These are phyloP conservation scores for Saccharomyces paradoxus DNA, from an alignment of 805 yeast genomes.

Conservation along the genomic window DNA sequence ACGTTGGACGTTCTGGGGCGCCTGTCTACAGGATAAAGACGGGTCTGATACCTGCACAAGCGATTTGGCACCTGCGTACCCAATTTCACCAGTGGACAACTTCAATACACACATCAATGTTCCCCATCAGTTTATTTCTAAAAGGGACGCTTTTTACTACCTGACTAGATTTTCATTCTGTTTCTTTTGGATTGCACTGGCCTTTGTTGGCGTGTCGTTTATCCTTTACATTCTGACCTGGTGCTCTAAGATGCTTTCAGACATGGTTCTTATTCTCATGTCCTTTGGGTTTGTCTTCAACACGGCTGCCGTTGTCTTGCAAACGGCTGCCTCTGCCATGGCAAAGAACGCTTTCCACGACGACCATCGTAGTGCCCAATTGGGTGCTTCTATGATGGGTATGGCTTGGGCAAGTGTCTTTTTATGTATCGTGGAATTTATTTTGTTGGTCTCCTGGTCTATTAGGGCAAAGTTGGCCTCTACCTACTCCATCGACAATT, in stretches of 20 bases:
- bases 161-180: conserved; percentile 61
- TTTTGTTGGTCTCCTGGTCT: conserved; percentile 1
- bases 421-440: conserved; percentile 14
- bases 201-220: conserved; percentile 56
- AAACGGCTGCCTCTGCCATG: conserved; percentile 72
- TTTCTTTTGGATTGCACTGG: conserved; percentile 49
- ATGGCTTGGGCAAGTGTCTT: conserved; percentile 65
- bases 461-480: background rate
- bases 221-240: conserved; percentile 46
- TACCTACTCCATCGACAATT: background rate
- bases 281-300: conserved; percentile 45
- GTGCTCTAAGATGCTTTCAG: conserved; percentile 48
- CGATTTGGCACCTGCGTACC: conserved; percentile 53
- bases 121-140: conserved; percentile 45
- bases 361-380: conserved; percentile 36
- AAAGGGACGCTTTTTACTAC: conserved; percentile 54
- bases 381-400: conserved; percentile 55
- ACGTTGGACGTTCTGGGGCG: conserved; percentile 85
- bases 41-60: conserved; percentile 14
- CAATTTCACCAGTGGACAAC: conserved; percentile 69
- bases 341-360: conserved; percentile 60
- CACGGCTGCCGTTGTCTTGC: conserved; percentile 57
- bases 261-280: conserved; percentile 45
- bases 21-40: conserved; percentile 33
- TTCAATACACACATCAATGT: conserved; percentile 46